A percentile compares a stretch with the other conserved stretches of the same genome.
Evolutionary conservation across 2,329 filamentous ascomycete species (phyloP).

Genomic region (Phialocephala subalpina): DNA sequence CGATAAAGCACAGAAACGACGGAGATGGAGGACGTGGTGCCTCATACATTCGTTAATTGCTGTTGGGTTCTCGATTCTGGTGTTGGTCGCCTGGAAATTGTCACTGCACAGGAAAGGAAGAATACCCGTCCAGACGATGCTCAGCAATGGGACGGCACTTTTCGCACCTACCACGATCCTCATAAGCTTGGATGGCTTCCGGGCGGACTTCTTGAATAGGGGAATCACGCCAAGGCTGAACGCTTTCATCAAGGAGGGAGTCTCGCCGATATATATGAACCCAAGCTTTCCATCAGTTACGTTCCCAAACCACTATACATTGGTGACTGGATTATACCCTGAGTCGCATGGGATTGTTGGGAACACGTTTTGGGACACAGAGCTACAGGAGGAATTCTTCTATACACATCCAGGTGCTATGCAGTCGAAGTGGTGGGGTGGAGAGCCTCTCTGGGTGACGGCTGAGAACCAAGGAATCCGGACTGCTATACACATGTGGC

Average conservation of each 20-base stretch:
- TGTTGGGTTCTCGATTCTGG: conserved; percentile 62
- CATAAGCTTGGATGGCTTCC: conserved; percentile 92
- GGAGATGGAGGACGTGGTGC: conserved; percentile 61
- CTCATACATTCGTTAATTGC: conserved; percentile 61
- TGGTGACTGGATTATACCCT: conserved; percentile 91
- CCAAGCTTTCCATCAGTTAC: conserved; percentile 97
- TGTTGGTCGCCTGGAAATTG: conserved; percentile 66
- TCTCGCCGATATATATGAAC: conserved; percentile 91
- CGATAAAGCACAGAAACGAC: conserved; percentile 56
- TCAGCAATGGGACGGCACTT: conserved; percentile 85
- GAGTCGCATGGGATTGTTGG: conserved; percentile 93
- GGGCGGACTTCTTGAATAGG: conserved; percentile 88
- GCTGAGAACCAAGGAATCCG: conserved; percentile 83
- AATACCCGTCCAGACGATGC: conserved; percentile 46
- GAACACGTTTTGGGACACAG: conserved; percentile 93
- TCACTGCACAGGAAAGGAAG: conserved; percentile 54
- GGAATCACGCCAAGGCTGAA: conserved; percentile 84
- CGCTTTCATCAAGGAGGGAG: conserved; percentile 77
- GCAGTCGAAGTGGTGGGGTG: conserved; percentile 92
- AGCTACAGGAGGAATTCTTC: conserved; percentile 79
- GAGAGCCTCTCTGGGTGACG: conserved; percentile 93
- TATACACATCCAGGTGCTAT: conserved; percentile 82
- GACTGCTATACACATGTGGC: conserved; percentile 97
- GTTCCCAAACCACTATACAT: conserved; percentile 94
- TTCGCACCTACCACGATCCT: conserved; percentile 94